These are phyloP conservation scores for Scenedesmus sp. DNA, from an alignment of 163 green algal genomes.

Conservation along the genomic window DNA sequence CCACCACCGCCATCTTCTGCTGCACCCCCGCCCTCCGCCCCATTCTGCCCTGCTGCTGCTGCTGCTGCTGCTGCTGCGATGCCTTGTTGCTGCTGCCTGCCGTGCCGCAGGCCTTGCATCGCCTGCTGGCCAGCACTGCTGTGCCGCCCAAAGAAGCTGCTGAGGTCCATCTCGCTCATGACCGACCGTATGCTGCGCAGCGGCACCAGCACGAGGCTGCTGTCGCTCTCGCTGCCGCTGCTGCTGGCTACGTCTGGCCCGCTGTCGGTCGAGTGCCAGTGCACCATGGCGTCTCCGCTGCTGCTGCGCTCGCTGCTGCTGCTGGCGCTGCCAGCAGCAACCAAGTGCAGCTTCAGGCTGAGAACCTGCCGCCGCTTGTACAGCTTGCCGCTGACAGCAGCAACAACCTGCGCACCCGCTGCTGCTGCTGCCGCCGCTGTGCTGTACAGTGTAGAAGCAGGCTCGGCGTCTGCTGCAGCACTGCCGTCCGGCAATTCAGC, in stretches of 20 bases:
- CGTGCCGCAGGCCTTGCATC: not conserved
- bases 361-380: constrained; percentile 10
- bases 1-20: not conserved
- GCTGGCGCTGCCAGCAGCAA: not conserved
- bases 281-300: not conserved
- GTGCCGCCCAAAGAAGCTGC: constrained; percentile 36
- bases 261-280: constrained; percentile 31
- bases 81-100: not conserved
- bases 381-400: constrained; percentile 27
- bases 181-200: not conserved
- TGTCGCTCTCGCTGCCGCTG: constrained; percentile 49
- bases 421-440: not conserved
- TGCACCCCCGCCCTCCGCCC: not conserved
- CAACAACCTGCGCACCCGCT: not conserved
- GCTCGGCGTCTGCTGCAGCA: not conserved
- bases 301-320: not conserved
- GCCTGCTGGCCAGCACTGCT: not conserved
- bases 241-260: not conserved
- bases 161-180: constrained; percentile 39
- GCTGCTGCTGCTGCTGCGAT: not conserved
- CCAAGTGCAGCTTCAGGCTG: constrained; percentile 35
- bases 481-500: not conserved
- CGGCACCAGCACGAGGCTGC: not conserved
- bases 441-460: not conserved
- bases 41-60: not conserved